A percentile compares a stretch with the other conserved stretches of the same genome.
Evolutionary conservation across 2,329 filamentous ascomycete species (phyloP).

Genomic region (Grosmannia penicillata): DNA sequence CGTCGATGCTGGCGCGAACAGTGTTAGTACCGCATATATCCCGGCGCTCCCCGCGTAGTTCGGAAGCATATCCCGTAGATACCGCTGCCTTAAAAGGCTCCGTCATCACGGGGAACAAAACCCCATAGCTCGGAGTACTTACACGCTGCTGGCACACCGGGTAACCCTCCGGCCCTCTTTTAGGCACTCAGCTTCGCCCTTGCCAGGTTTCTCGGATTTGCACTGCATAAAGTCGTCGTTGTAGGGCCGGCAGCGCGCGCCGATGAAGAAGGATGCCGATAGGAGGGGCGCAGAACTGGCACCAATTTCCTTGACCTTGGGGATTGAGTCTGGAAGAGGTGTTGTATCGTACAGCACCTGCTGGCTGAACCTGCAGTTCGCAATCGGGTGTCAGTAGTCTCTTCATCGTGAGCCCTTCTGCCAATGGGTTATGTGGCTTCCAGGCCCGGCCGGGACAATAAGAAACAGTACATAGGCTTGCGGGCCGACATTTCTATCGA

Average conservation of each 20-base stretch:
- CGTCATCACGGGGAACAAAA: too few relatives aligned
- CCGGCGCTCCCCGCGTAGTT: too few relatives aligned
- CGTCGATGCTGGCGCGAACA: conserved; percentile 53
- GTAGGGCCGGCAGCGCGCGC: conserved; percentile 82
- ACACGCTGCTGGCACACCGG: conserved; percentile 92
- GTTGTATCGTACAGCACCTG: conserved; percentile 89
- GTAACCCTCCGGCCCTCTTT: conserved; percentile 95
- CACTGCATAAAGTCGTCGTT: conserved; percentile 99
- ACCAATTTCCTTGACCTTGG: conserved; percentile 85
- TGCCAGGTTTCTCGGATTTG: conserved; percentile 86
- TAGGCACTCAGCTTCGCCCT: conserved; percentile 86
- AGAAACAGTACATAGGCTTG: conserved; percentile 38
- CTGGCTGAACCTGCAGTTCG: conserved; percentile 70
- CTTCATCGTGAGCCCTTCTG: background rate
- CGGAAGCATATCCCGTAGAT: too few relatives aligned
- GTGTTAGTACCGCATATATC: too few relatives aligned
- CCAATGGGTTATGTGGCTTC: conserved; percentile 6
- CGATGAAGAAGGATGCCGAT: conserved; percentile 92
- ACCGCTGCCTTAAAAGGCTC: too few relatives aligned
- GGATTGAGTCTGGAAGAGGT: conserved; percentile 81
- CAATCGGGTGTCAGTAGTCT: conserved; percentile 2
- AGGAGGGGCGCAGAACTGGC: conserved; percentile 83
- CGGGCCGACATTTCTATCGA: conserved; percentile 36
- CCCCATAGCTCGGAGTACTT: conserved; percentile 27
- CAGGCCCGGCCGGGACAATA: background rate